Base-by-base conservation (phyloP, 1,139 yeast species). In the Candida sanyaensis region DNA sequence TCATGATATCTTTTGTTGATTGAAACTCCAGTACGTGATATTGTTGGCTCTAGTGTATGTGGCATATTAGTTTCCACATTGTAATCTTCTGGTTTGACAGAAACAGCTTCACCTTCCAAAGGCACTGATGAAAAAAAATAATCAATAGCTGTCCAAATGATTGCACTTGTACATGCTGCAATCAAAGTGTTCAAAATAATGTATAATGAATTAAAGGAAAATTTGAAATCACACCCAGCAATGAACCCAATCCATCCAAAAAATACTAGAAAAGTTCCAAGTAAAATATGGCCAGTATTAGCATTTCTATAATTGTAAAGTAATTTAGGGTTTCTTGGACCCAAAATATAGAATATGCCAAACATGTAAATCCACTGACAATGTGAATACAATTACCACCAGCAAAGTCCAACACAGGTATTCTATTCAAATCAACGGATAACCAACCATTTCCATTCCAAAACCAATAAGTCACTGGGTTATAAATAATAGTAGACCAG, bases 381-480 rank as follows among this genome's bases (percentile, higher is more conserved):
- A 81, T 67, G 57, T 83, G 88, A n/a, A 83, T 78, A 52, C 84
- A 80, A 31, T 79, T 77, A 2, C 88, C 88, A 4, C 88, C 88
- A 0, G 88, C 86, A 62, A 80, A 82, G 62, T 83, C 88, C 21
- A 83, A 64, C 1, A 78, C 83, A 0, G 84, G 83, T 9, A 75
- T 57, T 41, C 66, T 64, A 29, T 62, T 55, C 39, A 66, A 60
- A 48, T 72, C 74, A 0, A 67, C 62, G 1, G 76, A 69, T 31
- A 82, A 70, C 87, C 87, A 83, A 2, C 88, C 88, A 47, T 74
- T 64, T 8, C 63, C 55, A 59, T 81, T 81, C 88, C 88, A 83
- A 55, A 81, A 76, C 88, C 88, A 83, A 59, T 81, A 81, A 2
- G 83, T 81, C 1, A 82, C 77, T 0, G 88, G 88, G 56, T 81